phyloP scores from a whole-genome alignment of 768 basidiomycete species.

The Suillus subalutaceus region DNA sequence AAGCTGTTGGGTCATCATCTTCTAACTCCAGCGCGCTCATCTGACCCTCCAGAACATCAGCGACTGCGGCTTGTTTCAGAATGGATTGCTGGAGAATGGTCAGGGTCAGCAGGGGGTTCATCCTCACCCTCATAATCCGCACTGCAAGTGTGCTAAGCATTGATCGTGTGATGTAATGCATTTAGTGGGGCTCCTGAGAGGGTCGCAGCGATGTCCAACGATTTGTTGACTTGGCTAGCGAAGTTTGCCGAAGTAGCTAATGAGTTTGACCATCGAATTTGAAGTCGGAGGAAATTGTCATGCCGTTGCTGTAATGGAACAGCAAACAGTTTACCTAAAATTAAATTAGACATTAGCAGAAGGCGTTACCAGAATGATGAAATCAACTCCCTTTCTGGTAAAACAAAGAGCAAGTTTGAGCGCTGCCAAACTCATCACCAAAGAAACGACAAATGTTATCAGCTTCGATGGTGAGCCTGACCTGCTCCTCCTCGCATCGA shows the following conservation, averaged over 20 bases:
- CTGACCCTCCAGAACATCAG: not conserved
- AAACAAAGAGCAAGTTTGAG: conserved; percentile 21
- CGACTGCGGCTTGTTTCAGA: not conserved
- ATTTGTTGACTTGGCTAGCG: conserved; percentile 14
- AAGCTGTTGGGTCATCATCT: too few species aligned
- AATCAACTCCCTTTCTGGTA: conserved; percentile 13
- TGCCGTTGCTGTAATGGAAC: not conserved
- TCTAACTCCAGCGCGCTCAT: too few species aligned
- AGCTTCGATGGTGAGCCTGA: conserved; percentile 28
- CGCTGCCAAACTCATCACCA: conserved; percentile 26
- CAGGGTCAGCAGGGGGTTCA: not conserved
- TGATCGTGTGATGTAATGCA: not conserved
- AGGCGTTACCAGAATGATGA: not conserved
- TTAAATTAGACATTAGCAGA: not conserved
- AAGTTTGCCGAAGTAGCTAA: conserved; percentile 16
- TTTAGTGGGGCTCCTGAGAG: conserved; percentile 3
- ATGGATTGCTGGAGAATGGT: not conserved
- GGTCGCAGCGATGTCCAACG: not conserved
- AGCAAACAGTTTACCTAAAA: not conserved
- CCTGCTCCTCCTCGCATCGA: conserved; percentile 34
- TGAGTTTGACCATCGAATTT: conserved; percentile 22
- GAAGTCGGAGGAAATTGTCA: not conserved
- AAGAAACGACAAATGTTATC: conserved; percentile 42
- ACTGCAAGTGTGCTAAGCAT: not conserved
- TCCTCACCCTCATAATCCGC: not conserved